These are phyloP conservation scores for Kodamaea neixiangensis DNA, from an alignment of 805 yeast genomes.

Conservation along the genomic window DNA sequence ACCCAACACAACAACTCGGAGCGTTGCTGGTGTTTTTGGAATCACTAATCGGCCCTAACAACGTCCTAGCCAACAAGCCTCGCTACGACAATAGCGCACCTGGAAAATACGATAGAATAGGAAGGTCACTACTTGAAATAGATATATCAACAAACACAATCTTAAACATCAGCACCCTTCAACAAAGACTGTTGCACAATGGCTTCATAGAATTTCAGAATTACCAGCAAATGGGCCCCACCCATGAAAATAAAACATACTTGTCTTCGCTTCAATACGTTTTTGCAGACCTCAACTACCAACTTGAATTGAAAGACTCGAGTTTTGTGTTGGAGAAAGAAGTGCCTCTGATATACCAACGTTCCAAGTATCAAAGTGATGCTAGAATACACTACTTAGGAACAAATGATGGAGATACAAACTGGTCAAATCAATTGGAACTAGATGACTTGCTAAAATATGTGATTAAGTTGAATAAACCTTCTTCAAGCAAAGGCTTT, in stretches of 20 bases:
- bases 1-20: constrained; percentile 5
- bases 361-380: constrained; percentile 5
- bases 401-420: constrained; percentile 20
- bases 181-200: constrained; percentile 51
- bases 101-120: constrained; percentile 49
- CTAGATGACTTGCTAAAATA: constrained; percentile 32
- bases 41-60: constrained; percentile 22
- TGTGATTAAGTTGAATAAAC: constrained; percentile 25
- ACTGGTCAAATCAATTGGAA: constrained; percentile 34
- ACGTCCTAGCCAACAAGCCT: constrained; percentile 28
- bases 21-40: constrained; percentile 20
- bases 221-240: constrained; percentile 4
- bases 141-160: constrained; percentile 68
- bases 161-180: constrained; percentile 50
- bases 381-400: constrained; percentile 17
- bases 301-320: constrained; percentile 44
- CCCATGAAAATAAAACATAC: constrained; percentile 25
- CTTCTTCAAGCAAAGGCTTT: not conserved
- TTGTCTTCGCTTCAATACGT: constrained; percentile 54
- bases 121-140: constrained; percentile 66
- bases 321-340: constrained; percentile 9
- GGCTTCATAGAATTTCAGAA: constrained; percentile 43
- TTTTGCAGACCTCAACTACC: constrained; percentile 57
- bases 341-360: constrained; percentile 11
- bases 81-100: not conserved